phyloP scores from a whole-genome alignment of 169 alveolate genomes.

The Plasmodium cynomolgi region DNA sequence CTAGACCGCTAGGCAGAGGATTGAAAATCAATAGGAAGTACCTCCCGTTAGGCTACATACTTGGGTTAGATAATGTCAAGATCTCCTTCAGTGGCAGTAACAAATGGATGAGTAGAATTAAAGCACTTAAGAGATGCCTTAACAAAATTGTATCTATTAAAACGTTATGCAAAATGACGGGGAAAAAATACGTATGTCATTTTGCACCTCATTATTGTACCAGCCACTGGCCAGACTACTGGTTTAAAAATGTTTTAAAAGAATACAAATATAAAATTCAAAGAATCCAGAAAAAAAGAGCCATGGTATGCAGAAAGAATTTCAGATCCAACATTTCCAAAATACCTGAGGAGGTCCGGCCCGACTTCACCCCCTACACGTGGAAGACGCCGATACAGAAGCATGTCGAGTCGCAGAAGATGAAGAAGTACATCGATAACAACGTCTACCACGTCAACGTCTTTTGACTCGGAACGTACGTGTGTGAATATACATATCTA shows the following conservation, averaged over 20 bases:
- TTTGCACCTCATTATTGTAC: constrained; percentile 84
- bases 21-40: constrained; percentile 78
- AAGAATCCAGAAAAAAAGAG: constrained; percentile 76
- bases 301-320: constrained; percentile 72
- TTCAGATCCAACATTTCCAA: constrained; percentile 66
- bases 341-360: constrained; percentile 80
- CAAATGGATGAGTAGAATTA: constrained; percentile 84
- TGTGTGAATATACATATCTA: neutral
- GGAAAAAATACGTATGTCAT: constrained; percentile 80
- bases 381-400: constrained; percentile 77
- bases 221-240: constrained; percentile 86
- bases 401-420: constrained; percentile 75
- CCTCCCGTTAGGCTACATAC: constrained; percentile 82
- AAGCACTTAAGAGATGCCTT: constrained; percentile 82
- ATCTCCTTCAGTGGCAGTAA: constrained; percentile 81
- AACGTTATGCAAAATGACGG: constrained; percentile 83
- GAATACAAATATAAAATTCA: constrained; percentile 80
- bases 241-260: constrained; percentile 85
- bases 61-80: constrained; percentile 83
- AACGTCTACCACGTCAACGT: constrained; percentile 52
- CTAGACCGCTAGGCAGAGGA: constrained; percentile 80
- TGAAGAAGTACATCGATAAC: constrained; percentile 71
- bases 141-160: constrained; percentile 81
- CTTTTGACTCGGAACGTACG: neutral
- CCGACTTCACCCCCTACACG: constrained; percentile 79